phyloP scores from a whole-genome alignment of 2,329 filamentous ascomycete species.

The Cercospora citrullina region DNA sequence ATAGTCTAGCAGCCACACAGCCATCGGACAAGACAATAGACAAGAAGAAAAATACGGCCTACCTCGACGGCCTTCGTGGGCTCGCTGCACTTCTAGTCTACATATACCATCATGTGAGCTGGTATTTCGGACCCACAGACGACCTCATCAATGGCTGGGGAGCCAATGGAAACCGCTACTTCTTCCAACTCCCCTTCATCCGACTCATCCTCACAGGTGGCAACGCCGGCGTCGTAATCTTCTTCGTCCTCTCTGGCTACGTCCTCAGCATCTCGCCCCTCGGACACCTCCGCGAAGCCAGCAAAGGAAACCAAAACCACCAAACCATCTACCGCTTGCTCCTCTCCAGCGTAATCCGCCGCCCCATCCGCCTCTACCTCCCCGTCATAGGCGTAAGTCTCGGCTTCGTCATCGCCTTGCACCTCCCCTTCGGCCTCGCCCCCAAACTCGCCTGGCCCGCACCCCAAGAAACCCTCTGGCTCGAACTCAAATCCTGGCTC shows the following conservation, averaged over 20 bases:
- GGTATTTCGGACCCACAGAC: conserved; percentile 46
- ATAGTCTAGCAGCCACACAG: neutral
- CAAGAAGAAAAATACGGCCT: conserved; percentile 33
- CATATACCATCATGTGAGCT: conserved; percentile 56
- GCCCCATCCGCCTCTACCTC: conserved; percentile 26
- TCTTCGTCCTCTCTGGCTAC: conserved; percentile 56
- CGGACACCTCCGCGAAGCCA: conserved; percentile 20
- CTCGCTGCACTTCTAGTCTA: conserved; percentile 67
- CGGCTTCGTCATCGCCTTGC: conserved; percentile 20
- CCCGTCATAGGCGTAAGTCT: conserved; percentile 24
- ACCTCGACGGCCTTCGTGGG: conserved; percentile 64
- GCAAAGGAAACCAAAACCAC: neutral
- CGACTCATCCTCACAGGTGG: conserved; percentile 58
- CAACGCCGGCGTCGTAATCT: conserved; percentile 56
- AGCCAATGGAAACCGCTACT: conserved; percentile 47
- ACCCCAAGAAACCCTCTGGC: conserved; percentile 19
- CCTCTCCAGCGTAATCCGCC: conserved; percentile 16
- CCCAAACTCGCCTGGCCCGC: conserved; percentile 24
- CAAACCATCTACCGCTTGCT: conserved; percentile 13
- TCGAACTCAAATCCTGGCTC: conserved; percentile 20
- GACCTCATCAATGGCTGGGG: conserved; percentile 36
- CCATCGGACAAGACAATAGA: neutral
- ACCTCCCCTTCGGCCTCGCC: conserved; percentile 26
- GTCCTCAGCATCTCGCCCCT: conserved; percentile 41
- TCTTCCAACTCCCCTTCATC: conserved; percentile 56